A percentile compares a stretch with the other conserved stretches of the same genome.
Evolutionary conservation across 345 rosid genomes (phyloP).

Genomic region (Euphorbia lathyris): DNA sequence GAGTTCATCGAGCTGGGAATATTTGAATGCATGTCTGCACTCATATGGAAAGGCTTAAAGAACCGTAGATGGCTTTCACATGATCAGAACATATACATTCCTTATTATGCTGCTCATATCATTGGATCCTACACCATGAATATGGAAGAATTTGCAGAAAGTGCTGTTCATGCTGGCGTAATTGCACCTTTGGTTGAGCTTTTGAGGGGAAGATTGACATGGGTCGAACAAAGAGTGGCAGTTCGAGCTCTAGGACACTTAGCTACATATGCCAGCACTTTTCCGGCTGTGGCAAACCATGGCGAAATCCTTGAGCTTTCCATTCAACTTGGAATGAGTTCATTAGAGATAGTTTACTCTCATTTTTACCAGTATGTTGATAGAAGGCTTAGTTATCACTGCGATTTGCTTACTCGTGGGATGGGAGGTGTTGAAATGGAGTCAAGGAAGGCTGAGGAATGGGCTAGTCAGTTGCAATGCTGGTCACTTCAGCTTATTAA

Average conservation of each 20-base stretch:
- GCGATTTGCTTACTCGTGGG: constrained; percentile 96
- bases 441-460: constrained; percentile 96
- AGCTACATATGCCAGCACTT: constrained; percentile 88
- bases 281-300: constrained; percentile 70
- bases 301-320: constrained; percentile 90
- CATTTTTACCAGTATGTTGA: constrained; percentile 89
- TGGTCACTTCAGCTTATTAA: constrained; percentile 99
- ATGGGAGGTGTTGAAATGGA: constrained; percentile 99
- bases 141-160: constrained; percentile 94
- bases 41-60: constrained; percentile 96
- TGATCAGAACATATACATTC: constrained; percentile 95
- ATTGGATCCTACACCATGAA: constrained; percentile 99
- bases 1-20: constrained; percentile 96
- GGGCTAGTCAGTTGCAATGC: constrained; percentile 98
- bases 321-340: constrained; percentile 86
- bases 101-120: constrained; percentile 96
- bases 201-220: constrained; percentile 87
- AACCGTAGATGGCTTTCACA: constrained; percentile 93
- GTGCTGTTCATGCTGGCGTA: constrained; percentile 81
- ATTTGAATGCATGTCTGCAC: constrained; percentile 93
- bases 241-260: constrained; percentile 94
- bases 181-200: constrained; percentile 89
- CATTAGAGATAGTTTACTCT: constrained; percentile 91
- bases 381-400: constrained; percentile 81
- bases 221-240: constrained; percentile 99